Conservation (phyloP, 768 basidiomycete genomes). For the Trametes gibbosa region DNA sequence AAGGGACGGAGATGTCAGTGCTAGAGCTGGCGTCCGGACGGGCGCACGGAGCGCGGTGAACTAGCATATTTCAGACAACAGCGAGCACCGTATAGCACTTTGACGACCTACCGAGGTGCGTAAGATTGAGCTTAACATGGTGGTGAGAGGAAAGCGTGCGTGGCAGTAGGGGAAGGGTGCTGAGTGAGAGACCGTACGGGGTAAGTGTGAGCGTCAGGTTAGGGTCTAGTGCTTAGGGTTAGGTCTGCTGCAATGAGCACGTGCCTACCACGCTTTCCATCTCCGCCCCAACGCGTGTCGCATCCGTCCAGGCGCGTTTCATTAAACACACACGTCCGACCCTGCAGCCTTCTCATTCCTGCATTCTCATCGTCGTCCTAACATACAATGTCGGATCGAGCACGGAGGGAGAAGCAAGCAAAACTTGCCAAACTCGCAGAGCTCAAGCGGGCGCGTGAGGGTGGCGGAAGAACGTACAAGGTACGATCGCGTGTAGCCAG, state of each 20-base stretch:
- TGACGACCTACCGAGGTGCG: slow-evolving; percentile 41
- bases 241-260: slow-evolving; percentile 4
- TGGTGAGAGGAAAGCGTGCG: slow-evolving; percentile 14
- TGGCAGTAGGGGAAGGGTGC: slow-evolving; percentile 5
- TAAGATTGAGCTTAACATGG: slow-evolving; percentile 47
- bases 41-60: slow-evolving; percentile 18
- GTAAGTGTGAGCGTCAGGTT: slow-evolving; percentile 6
- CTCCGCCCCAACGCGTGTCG: slow-evolving; percentile 31
- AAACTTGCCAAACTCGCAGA: slow-evolving; percentile 53
- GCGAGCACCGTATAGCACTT: too few species aligned
- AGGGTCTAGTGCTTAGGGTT: slow-evolving; percentile 5
- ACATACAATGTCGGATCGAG: slow-evolving; percentile 29
- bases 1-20: slow-evolving; percentile 23
- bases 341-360: not conserved
- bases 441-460: slow-evolving; percentile 57
- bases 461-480: slow-evolving; percentile 57
- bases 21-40: slow-evolving; percentile 11
- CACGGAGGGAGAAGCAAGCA: slow-evolving; percentile 25
- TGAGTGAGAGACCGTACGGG: slow-evolving; percentile 16
- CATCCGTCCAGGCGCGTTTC: slow-evolving; percentile 20
- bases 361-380: not conserved
- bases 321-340: not conserved
- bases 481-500: slow-evolving; percentile 35
- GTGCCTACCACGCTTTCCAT: slow-evolving; percentile 26
- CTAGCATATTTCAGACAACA: not conserved